These are phyloP conservation scores for Vitis cinerea DNA, from an alignment of 164 flowering plant species.

Conservation along the genomic window DNA sequence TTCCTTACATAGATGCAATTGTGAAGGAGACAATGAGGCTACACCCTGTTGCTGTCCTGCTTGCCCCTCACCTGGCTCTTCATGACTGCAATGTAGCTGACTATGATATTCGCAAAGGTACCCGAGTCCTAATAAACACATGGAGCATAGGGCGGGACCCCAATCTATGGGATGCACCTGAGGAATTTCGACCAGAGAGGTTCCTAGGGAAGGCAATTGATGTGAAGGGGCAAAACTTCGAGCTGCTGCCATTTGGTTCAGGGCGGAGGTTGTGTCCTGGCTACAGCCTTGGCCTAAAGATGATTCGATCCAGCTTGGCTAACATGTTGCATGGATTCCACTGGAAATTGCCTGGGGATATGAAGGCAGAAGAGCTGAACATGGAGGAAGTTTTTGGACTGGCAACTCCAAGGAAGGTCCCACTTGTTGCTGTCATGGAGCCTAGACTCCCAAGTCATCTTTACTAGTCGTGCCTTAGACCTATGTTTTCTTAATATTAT, in stretches of 20 bases:
- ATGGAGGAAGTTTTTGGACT: slow-evolving; percentile 25
- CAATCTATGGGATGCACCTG: slow-evolving; percentile 17
- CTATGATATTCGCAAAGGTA: slow-evolving; percentile 19
- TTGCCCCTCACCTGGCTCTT: slow-evolving; percentile 14
- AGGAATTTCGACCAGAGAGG: slow-evolving; percentile 24
- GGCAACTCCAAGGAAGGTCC: slow-evolving; percentile 13
- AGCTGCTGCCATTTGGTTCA: slow-evolving; percentile 27
- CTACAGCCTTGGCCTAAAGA: slow-evolving; percentile 18
- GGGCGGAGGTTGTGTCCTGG: slow-evolving; percentile 34
- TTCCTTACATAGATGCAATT: slow-evolving; percentile 26
- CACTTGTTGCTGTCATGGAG: slow-evolving; percentile 11
- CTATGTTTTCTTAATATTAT: too few species aligned
- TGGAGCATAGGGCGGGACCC: slow-evolving; percentile 29
- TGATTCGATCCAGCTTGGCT: slow-evolving; percentile 17
- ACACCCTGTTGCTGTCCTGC: slow-evolving; percentile 16
- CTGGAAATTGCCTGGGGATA: slow-evolving; percentile 20
- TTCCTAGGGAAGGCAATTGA: slow-evolving; percentile 19
- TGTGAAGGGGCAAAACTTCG: slow-evolving; percentile 22
- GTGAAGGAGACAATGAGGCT: slow-evolving; percentile 26
- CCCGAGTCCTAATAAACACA: slow-evolving; percentile 16
- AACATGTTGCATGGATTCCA: slow-evolving; percentile 26
- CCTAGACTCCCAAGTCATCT: slow-evolving; percentile 24
- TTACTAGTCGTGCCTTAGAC: neutral
- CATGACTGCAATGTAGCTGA: slow-evolving; percentile 20
- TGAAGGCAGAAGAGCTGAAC: slow-evolving; percentile 18